Evolutionary conservation across 192 early-diverging fungal genomes (phyloP), one percentile per base, ranked within the genome.

Genomic region (Umbelopsis isabellina): DNA sequence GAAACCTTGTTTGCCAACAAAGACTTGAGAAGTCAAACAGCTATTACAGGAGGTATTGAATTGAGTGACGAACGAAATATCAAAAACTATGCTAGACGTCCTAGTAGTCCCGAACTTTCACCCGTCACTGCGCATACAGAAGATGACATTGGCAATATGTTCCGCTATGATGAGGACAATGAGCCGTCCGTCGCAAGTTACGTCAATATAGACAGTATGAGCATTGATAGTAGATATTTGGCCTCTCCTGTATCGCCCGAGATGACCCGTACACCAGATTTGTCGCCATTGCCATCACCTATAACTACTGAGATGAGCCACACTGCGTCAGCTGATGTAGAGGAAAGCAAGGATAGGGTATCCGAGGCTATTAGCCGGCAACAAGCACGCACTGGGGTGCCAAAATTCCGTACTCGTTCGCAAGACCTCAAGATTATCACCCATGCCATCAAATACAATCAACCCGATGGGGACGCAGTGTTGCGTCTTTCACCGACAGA

Each of bases 1-100:
- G 49, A 70, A 46, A 64, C 46, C 12, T 46, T 79, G 7, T 79
- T 79, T 46, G 68, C 67, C 22, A 69, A 74, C 44, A 74, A 74
- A 65, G 72, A 74, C 50, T 37, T 74, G 15, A 67, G 68, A 27
- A 74, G 48, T 50, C 55, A 67, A 18, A 69, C 72, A 3, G 66
- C 72, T 8, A 74, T 74, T 21, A 74, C 72, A 16, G 72, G 72
- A 33, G 55, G 52, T 9, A 74, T 74, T 49, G 66, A 74, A 46
- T 64, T 61, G 27, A 61, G 55, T 18, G 55, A 61, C 30, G 55
- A 61, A 16, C 25, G 55, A 8, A 61, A 61, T 61, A 61, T 61
- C 27, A 61, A 61, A 7, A 27, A 61, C 33, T 61, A 61, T 35
- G 55, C 55, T 18, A 61, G 55, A 61, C 55, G 55, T 16, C 55